Evolutionary conservation across 2,329 filamentous ascomycete genomes (phyloP).

Genomic region (Hansfordia pulvinata): DNA sequence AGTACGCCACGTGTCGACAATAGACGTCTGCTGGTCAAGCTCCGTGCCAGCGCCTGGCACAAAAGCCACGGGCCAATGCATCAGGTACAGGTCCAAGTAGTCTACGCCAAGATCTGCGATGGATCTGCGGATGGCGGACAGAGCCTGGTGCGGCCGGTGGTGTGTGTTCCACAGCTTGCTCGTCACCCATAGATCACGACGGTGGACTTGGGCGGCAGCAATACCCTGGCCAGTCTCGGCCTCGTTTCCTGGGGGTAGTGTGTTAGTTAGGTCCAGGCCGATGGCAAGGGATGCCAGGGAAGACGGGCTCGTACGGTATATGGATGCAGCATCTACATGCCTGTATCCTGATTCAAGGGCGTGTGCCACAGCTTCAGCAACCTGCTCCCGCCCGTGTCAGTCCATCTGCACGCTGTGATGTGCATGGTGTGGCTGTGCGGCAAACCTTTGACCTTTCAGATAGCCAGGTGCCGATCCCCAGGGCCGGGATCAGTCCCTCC

Average conservation of each 20-base stretch:
- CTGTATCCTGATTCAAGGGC: conserved; percentile 14
- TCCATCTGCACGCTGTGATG: background rate
- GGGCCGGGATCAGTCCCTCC: conserved; percentile 15
- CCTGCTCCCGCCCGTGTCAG: conserved; percentile 7
- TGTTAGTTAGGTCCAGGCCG: background rate
- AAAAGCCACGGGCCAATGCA: conserved; percentile 25
- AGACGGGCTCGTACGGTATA: conserved; percentile 10
- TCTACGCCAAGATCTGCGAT: conserved; percentile 30
- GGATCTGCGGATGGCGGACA: conserved; percentile 29
- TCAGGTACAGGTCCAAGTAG: conserved; percentile 39
- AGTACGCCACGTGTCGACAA: conserved; percentile 38
- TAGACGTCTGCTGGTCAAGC: conserved; percentile 14
- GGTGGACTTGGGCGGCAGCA: conserved; percentile 28
- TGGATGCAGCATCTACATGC: conserved; percentile 15
- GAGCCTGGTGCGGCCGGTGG: conserved; percentile 19
- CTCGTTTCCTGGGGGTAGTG: conserved; percentile 23
- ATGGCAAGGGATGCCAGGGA: background rate
- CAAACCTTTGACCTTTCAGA: conserved; percentile 12
- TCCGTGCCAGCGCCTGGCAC: conserved; percentile 13
- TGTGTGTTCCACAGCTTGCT: conserved; percentile 21
- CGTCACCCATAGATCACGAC: conserved; percentile 38
- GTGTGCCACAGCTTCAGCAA: conserved; percentile 15
- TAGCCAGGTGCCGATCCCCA: conserved; percentile 17
- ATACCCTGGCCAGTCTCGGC: conserved; percentile 34
- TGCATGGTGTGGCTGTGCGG: background rate